These are phyloP conservation scores for Castanospermum australe DNA, from an alignment of 306 rosid species.

Conservation along the genomic window DNA sequence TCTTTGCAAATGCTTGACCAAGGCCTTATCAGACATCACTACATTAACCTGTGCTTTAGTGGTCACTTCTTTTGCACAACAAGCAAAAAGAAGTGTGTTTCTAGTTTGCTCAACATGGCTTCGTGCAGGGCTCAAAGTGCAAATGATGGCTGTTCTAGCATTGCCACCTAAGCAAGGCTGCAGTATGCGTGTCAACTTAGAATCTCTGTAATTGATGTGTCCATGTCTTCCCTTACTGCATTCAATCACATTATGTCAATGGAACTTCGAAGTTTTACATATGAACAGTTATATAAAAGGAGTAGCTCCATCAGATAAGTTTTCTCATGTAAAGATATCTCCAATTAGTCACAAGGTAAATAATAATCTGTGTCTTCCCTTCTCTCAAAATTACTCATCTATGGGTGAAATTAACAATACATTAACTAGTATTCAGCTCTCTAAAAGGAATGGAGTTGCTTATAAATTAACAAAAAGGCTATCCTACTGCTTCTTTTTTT, in stretches of 20 bases:
- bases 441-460: background rate
- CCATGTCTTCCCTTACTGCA: constrained; percentile 93
- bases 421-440: constrained; percentile 1
- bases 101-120: constrained; percentile 97
- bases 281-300: constrained; percentile 1
- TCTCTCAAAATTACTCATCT: background rate
- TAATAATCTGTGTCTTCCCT: background rate
- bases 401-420: constrained; percentile 4
- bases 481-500: no score
- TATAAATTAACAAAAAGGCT: background rate
- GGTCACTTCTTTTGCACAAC: constrained; percentile 96
- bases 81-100: constrained; percentile 96
- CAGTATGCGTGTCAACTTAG: constrained; percentile 92
- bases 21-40: constrained; percentile 97
- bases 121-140: constrained; percentile 97
- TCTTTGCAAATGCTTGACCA: constrained; percentile 94
- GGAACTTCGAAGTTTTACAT: background rate
- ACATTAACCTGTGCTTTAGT: constrained; percentile 98
- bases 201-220: constrained; percentile 95
- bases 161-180: constrained; percentile 98
- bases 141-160: constrained; percentile 97
- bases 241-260: constrained; percentile 28
- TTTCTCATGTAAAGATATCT: background rate
- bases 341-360: constrained; percentile 2
- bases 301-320: constrained; percentile 4